Conservation (phyloP, 495 filamentous ascomycete genomes). For the Penicillium coprophilum region DNA sequence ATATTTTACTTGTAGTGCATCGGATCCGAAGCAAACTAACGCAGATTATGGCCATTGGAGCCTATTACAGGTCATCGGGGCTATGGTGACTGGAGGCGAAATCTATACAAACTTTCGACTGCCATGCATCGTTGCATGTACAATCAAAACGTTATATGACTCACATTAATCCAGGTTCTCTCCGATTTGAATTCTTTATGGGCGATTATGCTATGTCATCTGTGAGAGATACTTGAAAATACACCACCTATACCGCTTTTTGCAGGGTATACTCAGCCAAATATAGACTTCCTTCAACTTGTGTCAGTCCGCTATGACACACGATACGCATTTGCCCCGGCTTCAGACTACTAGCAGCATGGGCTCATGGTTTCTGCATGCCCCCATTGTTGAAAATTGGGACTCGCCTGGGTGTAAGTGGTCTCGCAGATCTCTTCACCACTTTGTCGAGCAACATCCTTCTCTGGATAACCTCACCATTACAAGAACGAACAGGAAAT, state of each 20-base stretch:
- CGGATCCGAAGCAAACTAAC: constrained; percentile 6
- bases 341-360: neutral
- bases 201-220: constrained; percentile 9
- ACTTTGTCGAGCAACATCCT: constrained; percentile 21
- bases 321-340: constrained; percentile 15
- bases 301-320: constrained; percentile 2
- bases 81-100: neutral
- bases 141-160: constrained; percentile 14
- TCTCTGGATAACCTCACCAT: constrained; percentile 19
- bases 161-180: constrained; percentile 7
- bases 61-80: constrained; percentile 2
- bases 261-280: neutral
- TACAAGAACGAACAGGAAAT: constrained; percentile 2
- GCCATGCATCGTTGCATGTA: constrained; percentile 14
- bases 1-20: constrained; percentile 6
- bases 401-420: neutral
- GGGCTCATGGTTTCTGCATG: constrained; percentile 7
- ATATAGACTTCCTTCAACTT: neutral
- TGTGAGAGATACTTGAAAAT: neutral
- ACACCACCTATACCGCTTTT: constrained; percentile 17
- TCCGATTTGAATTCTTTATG: neutral
- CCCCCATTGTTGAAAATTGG: constrained; percentile 5
- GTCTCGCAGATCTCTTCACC: neutral
- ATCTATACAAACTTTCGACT: constrained; percentile 1
- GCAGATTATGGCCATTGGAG: neutral